Percentiles rank a stretch among this genome's conserved stretches.
Conservation (phyloP, 208 protist genomes). For the Novymonas esmeraldas region DNA sequence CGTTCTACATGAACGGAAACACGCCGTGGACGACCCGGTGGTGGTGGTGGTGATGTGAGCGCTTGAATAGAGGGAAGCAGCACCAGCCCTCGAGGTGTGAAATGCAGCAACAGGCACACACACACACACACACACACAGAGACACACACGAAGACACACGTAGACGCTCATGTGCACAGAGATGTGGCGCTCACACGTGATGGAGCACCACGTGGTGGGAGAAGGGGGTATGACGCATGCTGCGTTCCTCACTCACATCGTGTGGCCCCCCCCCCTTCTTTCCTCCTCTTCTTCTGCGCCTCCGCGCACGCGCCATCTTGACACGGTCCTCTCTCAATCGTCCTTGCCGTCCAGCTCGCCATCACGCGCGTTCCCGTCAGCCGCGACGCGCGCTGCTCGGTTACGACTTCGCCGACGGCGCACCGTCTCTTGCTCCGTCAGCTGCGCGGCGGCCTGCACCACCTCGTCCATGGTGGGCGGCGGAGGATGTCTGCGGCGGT, state of each 20-base stretch:
- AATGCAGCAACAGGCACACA: too few species aligned
- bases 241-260: too few species aligned
- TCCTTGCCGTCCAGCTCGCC: constrained; percentile 10
- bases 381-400: background rate
- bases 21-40: too few species aligned
- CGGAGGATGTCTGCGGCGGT: background rate
- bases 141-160: background rate
- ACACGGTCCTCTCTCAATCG: background rate
- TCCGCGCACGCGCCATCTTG: background rate
- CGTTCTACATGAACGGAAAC: too few species aligned
- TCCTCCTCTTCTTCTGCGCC: background rate
- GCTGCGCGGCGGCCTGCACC: constrained; percentile 4
- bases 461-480: constrained; percentile 38
- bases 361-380: background rate
- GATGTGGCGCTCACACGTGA: background rate
- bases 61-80: too few species aligned
- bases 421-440: constrained; percentile 23
- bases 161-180: too few species aligned
- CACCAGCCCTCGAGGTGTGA: too few species aligned
- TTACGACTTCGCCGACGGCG: constrained; percentile 2
- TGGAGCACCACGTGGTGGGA: too few species aligned
- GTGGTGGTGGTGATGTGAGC: too few species aligned
- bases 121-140: background rate
- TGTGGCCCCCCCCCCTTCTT: background rate
- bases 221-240: too few species aligned